Conservation (phyloP, 805 yeast species). For the Jamesozyma spencerorum region DNA sequence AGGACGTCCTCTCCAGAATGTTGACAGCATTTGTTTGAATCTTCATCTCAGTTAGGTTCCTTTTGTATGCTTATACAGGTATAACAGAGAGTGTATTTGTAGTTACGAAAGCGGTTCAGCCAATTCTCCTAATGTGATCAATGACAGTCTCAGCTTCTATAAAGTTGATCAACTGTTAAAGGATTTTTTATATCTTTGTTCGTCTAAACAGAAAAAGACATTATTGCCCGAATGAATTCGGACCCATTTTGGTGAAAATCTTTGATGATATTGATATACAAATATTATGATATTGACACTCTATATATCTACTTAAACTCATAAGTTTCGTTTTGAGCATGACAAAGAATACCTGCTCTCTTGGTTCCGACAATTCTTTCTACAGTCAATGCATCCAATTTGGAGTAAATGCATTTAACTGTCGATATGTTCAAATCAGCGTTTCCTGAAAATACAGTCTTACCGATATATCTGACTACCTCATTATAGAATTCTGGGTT, state of each 20-base stretch:
- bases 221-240: no score
- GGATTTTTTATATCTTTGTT: no score
- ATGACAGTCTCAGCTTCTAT: no score
- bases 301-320: conserved; percentile 46
- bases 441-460: conserved; percentile 40
- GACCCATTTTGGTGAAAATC: no score
- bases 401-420: conserved; percentile 57
- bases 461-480: conserved; percentile 58
- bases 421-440: conserved; percentile 49
- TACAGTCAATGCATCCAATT: conserved; percentile 68
- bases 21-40: conserved; percentile 66
- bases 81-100: no score
- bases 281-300: no score
- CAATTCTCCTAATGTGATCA: no score
- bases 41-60: conserved; percentile 55
- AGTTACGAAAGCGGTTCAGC: no score
- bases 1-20: conserved; percentile 74
- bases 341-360: conserved; percentile 58
- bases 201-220: no score
- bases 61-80: no score
- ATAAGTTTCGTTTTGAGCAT: conserved; percentile 62
- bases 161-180: no score
- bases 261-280: background rate
- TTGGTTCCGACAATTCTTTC: conserved; percentile 79
- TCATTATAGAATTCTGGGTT: conserved; percentile 81